A percentile compares a stretch with the other conserved stretches of the same genome.
These are phyloP conservation scores for Podaxis sp. DNA, from an alignment of 768 basidiomycete species.

Conservation along the genomic window DNA sequence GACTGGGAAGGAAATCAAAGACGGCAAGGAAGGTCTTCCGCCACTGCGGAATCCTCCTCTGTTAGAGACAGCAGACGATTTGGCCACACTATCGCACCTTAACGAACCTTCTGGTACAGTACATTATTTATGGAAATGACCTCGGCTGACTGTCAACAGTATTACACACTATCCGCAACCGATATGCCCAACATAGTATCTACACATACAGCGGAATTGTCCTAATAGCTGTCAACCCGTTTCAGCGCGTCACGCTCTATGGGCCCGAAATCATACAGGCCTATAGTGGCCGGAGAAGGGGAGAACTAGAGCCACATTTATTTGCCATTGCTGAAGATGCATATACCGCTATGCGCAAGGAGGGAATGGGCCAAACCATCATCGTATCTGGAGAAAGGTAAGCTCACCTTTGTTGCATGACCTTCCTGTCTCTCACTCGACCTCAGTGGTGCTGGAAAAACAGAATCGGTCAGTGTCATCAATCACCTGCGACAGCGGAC, in stretches of 20 bases:
- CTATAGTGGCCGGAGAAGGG: constrained; percentile 88
- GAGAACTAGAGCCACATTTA: constrained; percentile 95
- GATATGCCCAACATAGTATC: constrained; percentile 96
- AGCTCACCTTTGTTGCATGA: constrained; percentile 24
- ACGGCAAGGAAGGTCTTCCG: constrained; percentile 78
- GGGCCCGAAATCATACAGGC: constrained; percentile 97
- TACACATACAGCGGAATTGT: constrained; percentile 99
- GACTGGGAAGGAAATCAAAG: constrained; percentile 76
- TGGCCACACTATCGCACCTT: constrained; percentile 95
- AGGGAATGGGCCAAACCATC: constrained; percentile 95
- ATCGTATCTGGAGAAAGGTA: constrained; percentile 98
- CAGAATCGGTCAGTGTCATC: constrained; percentile 74
- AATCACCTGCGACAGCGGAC: neutral
- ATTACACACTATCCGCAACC: constrained; percentile 93
- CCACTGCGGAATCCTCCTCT: constrained; percentile 96
- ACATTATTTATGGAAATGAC: neutral
- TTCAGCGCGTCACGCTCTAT: constrained; percentile 96
- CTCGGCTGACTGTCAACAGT: constrained; percentile 46
- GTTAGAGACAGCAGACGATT: constrained; percentile 95
- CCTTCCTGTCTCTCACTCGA: constrained; percentile 18
- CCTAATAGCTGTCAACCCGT: constrained; percentile 98
- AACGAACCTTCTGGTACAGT: constrained; percentile 92
- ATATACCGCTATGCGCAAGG: constrained; percentile 94
- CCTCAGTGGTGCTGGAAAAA: constrained; percentile 97
- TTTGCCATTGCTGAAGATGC: constrained; percentile 99